phyloP scores from a whole-genome alignment of 768 basidiomycete species.

The Mrakia blollopis region DNA sequence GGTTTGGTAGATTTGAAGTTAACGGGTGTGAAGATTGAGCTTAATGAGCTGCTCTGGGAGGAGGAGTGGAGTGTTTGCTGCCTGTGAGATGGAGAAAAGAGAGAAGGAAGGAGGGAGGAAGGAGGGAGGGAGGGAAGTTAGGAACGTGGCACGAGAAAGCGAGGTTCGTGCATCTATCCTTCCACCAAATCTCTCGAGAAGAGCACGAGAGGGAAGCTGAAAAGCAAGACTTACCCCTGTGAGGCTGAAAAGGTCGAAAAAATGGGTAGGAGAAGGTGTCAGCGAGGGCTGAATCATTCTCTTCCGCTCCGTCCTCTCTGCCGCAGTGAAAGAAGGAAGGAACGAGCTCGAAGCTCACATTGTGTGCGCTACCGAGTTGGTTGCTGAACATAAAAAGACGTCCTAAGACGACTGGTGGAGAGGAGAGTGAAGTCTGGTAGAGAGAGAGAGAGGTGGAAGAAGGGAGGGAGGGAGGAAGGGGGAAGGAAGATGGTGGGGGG shows the following conservation, averaged over 20 bases:
- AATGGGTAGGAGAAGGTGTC: not conserved
- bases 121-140: not conserved
- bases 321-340: not conserved
- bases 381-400: conserved; percentile 19
- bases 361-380: conserved; percentile 18
- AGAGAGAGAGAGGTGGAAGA: not conserved
- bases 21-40: conserved; percentile 1
- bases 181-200: not conserved
- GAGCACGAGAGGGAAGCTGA: not conserved
- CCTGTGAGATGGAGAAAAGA: not conserved
- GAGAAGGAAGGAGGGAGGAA: not conserved
- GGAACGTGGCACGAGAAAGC: not conserved
- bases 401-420: not conserved
- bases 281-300: not conserved
- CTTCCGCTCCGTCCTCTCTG: not conserved
- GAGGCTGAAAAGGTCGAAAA: not conserved
- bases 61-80: conserved; percentile 22
- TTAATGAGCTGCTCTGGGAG: conserved; percentile 22
- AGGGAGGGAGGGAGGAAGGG: not conserved
- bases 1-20: not conserved
- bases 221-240: conserved; percentile 6
- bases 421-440: not conserved
- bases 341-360: not conserved
- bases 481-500: not conserved
- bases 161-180: not conserved